A percentile compares a stretch with the other conserved stretches of the same genome.
phyloP scores from a whole-genome alignment of 1,284 basidiomycete genomes.

The Somion occarium region DNA sequence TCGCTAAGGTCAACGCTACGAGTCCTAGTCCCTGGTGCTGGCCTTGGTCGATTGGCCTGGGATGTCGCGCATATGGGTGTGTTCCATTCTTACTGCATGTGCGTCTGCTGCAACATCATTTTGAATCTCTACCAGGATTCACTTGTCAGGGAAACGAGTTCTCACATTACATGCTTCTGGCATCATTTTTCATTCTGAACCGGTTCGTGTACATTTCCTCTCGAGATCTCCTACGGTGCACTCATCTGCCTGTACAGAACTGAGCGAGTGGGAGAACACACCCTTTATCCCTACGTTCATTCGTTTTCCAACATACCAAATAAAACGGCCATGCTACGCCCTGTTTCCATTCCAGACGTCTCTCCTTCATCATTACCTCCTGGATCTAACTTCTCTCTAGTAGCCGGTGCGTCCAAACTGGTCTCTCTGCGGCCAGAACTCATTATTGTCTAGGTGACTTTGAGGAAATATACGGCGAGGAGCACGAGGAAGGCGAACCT shows the following conservation, averaged over 20 bases:
- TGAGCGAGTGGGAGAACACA: constrained; percentile 58
- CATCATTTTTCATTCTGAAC: constrained; percentile 73
- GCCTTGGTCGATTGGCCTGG: constrained; percentile 81
- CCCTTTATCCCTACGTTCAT: constrained; percentile 85
- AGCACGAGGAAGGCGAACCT: constrained; percentile 44
- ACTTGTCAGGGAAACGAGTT: constrained; percentile 91
- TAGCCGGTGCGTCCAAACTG: constrained; percentile 56
- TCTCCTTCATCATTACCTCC: constrained; percentile 67
- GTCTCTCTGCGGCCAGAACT: background rate
- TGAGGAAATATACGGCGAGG: constrained; percentile 84
- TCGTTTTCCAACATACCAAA: constrained; percentile 79
- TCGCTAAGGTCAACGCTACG: constrained; percentile 48
- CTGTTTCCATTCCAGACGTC: constrained; percentile 79
- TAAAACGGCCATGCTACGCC: constrained; percentile 57
- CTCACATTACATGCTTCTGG: constrained; percentile 88
- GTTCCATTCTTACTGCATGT: too few relatives aligned
- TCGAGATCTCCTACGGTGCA: background rate
- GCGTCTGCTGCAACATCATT: background rate
- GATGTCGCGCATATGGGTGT: constrained; percentile 79
- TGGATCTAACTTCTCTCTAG: constrained; percentile 55
- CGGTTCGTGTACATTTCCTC: constrained; percentile 12
- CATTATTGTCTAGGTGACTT: constrained; percentile 67
- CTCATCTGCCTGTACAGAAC: constrained; percentile 44
- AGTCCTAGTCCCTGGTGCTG: constrained; percentile 86
- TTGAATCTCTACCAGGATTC: constrained; percentile 54